These are phyloP conservation scores for Hypsizygus ulmarius DNA, from an alignment of 1,284 basidiomycete species.

Conservation along the genomic window DNA sequence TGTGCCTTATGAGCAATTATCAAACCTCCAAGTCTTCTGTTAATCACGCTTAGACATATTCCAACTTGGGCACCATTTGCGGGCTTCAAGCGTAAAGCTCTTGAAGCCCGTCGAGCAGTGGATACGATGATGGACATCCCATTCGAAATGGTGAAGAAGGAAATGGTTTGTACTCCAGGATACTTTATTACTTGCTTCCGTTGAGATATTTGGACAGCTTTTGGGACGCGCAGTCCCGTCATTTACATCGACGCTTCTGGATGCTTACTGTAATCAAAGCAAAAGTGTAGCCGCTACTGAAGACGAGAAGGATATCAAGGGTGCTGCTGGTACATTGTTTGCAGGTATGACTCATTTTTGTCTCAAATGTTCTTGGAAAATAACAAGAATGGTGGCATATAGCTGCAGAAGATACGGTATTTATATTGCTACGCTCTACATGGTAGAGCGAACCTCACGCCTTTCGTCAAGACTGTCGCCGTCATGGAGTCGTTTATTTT, in stretches of 20 bases:
- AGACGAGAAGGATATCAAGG: constrained; percentile 57
- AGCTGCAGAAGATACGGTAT: constrained; percentile 46
- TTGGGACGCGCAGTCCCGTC: constrained; percentile 47
- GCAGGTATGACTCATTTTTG: constrained; percentile 32
- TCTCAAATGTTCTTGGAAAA: neutral
- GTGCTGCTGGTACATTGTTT: constrained; percentile 52
- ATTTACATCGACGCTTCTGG: constrained; percentile 53
- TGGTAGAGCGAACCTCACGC: neutral
- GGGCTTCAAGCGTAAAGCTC: constrained; percentile 52
- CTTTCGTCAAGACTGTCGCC: constrained; percentile 39
- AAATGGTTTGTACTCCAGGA: constrained; percentile 38
- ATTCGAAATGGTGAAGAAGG: constrained; percentile 49
- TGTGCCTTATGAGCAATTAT: constrained; percentile 13
- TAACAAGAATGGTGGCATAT: constrained; percentile 13
- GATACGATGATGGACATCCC: constrained; percentile 49
- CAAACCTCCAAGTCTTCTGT: constrained; percentile 2
- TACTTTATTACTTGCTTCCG: constrained; percentile 12
- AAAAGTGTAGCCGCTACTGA: constrained; percentile 32
- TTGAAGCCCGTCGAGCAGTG: constrained; percentile 40
- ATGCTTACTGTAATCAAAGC: constrained; percentile 31
- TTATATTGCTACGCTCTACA: constrained; percentile 7
- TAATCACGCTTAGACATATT: constrained; percentile 34
- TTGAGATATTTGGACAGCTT: constrained; percentile 27
- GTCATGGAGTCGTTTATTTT: constrained; percentile 46
- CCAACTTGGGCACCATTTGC: constrained; percentile 58